A percentile compares a stretch with the other conserved stretches of the same genome.
phyloP scores from a whole-genome alignment of 108 stramenopile species.

The Aurantiochytrium sp. region DNA sequence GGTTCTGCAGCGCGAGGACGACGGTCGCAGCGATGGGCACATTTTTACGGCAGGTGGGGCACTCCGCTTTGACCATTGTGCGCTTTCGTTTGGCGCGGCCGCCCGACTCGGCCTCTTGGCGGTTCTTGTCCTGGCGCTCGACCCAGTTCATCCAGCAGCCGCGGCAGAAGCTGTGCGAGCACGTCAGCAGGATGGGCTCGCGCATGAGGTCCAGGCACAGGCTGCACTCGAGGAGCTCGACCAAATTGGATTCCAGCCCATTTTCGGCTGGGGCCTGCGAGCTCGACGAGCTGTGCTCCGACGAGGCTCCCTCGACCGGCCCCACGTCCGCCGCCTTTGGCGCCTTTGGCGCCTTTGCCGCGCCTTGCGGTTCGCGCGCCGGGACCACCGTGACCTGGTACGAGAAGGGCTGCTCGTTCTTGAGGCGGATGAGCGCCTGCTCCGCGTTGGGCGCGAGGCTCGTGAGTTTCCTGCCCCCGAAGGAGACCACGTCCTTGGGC shows the following conservation, averaged over 20 bases:
- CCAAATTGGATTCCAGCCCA: background rate
- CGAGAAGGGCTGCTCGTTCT: background rate
- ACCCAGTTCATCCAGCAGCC: background rate
- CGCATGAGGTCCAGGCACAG: background rate
- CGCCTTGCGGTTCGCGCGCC: too few relatives aligned
- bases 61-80: background rate
- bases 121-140: background rate
- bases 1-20: background rate
- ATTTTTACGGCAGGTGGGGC: background rate
- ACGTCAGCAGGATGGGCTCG: background rate
- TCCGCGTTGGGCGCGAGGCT: background rate
- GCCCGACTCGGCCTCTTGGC: background rate
- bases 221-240: background rate
- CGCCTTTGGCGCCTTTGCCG: too few relatives aligned
- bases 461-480: background rate
- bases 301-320: background rate
- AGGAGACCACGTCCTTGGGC: background rate
- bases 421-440: background rate
- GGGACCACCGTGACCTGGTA: background rate
- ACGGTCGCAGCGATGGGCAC: background rate
- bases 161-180: background rate
- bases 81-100: background rate
- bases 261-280: too few relatives aligned
- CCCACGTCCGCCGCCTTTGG: too few relatives aligned
- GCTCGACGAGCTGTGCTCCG: background rate